Evolutionary conservation across 768 basidiomycete genomes (phyloP).

Genomic region (Rhizopogon sp.): DNA sequence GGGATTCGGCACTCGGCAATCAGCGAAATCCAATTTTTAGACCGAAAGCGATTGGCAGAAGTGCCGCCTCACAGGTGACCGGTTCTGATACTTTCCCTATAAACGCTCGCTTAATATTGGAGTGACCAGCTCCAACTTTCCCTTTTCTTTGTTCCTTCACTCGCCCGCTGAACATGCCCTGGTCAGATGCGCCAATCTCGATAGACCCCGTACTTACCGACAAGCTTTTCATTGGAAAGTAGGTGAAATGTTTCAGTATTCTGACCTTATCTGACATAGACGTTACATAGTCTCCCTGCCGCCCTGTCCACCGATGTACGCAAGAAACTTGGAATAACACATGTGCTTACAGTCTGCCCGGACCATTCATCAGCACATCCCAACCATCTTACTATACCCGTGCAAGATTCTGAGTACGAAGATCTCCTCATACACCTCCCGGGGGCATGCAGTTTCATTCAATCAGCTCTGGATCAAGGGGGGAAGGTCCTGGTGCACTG

Average conservation of each 20-base stretch:
- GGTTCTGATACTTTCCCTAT: neutral
- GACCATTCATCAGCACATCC: slow-evolving; percentile 42
- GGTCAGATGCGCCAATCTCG: slow-evolving; percentile 22
- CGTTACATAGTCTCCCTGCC: slow-evolving; percentile 21
- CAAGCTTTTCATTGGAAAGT: slow-evolving; percentile 33
- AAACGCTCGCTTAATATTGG: slow-evolving; percentile 4
- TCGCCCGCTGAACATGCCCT: slow-evolving; percentile 17
- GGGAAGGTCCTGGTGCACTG: slow-evolving; percentile 70
- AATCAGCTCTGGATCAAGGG: slow-evolving; percentile 44
- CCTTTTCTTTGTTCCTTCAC: slow-evolving; percentile 1
- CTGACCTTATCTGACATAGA: neutral
- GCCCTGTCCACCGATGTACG: slow-evolving; percentile 27
- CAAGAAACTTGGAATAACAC: slow-evolving; percentile 41
- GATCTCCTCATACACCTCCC: slow-evolving; percentile 65
- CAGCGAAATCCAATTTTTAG: no score
- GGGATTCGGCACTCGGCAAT: no score
- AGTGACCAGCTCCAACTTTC: slow-evolving; percentile 5
- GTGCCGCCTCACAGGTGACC: neutral
- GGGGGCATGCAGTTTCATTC: slow-evolving; percentile 55
- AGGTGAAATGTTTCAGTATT: slow-evolving; percentile 3
- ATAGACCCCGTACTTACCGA: slow-evolving; percentile 23
- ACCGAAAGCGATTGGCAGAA: no score
- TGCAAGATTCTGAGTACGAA: slow-evolving; percentile 45
- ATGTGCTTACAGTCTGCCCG: slow-evolving; percentile 52
- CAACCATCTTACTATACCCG: slow-evolving; percentile 28